Evolutionary conservation across 2,329 filamentous ascomycete species (phyloP).

Genomic region (Rutstroemia sp.): DNA sequence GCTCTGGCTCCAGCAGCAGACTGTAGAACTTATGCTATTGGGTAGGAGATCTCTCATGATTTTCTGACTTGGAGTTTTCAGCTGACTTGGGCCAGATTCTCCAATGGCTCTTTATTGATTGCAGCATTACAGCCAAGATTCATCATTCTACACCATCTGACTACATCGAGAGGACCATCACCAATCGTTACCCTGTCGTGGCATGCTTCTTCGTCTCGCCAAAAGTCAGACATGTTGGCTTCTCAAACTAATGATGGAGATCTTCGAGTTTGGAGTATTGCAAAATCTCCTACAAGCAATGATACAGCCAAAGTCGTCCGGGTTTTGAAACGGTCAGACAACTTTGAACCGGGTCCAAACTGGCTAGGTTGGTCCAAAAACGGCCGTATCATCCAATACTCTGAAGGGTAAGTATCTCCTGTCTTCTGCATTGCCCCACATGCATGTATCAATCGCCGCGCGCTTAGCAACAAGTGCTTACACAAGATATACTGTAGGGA

Average conservation of each 20-base stretch:
- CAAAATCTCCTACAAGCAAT: slow-evolving; percentile 64
- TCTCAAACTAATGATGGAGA: slow-evolving; percentile 90
- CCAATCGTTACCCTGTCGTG: slow-evolving; percentile 82
- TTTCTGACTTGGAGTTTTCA: not conserved
- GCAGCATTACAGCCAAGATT: slow-evolving; percentile 86
- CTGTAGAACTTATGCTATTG: slow-evolving; percentile 92
- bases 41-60: slow-evolving; percentile 44
- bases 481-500: slow-evolving; percentile 47
- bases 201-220: slow-evolving; percentile 93
- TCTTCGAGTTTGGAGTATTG: slow-evolving; percentile 90
- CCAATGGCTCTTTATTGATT: slow-evolving; percentile 89
- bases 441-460: slow-evolving; percentile 35
- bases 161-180: slow-evolving; percentile 75
- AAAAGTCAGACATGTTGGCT: slow-evolving; percentile 97
- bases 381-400: slow-evolving; percentile 87
- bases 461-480: slow-evolving; percentile 38
- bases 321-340: slow-evolving; percentile 73
- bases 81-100: slow-evolving; percentile 54
- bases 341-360: slow-evolving; percentile 66
- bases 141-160: slow-evolving; percentile 87
- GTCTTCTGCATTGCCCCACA: slow-evolving; percentile 6
- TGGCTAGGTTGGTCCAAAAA: slow-evolving; percentile 99
- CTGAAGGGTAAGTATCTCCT: slow-evolving; percentile 65
- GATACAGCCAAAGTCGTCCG: slow-evolving; percentile 85
- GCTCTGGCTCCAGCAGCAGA: slow-evolving; percentile 82